These are phyloP conservation scores for Bruguiera gymnorhiza DNA, from an alignment of 345 rosid species.

Conservation along the genomic window DNA sequence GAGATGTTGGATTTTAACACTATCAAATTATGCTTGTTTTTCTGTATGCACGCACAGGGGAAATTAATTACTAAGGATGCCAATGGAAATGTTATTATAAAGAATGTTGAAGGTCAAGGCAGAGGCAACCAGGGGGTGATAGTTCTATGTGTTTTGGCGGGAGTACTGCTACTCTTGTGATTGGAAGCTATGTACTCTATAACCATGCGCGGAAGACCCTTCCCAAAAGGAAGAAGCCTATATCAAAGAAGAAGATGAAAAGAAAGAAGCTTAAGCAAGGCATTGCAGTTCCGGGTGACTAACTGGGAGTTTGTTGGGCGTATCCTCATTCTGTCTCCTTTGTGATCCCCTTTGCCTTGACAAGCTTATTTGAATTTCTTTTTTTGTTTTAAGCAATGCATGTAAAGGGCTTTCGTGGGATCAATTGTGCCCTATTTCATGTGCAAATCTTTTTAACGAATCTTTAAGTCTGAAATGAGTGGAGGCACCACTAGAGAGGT, in stretches of 20 bases:
- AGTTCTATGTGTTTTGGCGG: not conserved
- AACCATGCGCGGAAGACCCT: conserved; percentile 7
- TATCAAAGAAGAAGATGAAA: conserved; percentile 13
- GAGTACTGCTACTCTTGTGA: not conserved
- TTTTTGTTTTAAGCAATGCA: too few species aligned
- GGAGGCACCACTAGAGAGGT: too few species aligned
- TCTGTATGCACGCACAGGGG: not conserved
- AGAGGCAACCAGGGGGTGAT: not conserved
- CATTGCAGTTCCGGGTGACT: not conserved
- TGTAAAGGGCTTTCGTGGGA: too few species aligned
- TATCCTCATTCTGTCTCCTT: not conserved
- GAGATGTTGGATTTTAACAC: not conserved
- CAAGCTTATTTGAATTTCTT: too few species aligned
- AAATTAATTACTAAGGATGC: not conserved
- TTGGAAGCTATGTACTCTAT: not conserved
- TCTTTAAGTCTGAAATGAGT: too few species aligned
- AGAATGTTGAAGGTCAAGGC: not conserved
- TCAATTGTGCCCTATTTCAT: too few species aligned
- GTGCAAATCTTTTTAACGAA: too few species aligned
- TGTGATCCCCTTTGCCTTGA: too few species aligned
- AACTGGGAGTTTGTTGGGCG: not conserved
- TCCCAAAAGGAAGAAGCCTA: conserved; percentile 5
- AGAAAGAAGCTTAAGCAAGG: conserved; percentile 4
- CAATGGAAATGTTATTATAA: not conserved
- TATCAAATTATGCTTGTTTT: not conserved